A percentile compares a stretch with the other conserved stretches of the same genome.
phyloP scores from a whole-genome alignment of 2,329 filamentous ascomycete genomes.

The Phoma sp. region DNA sequence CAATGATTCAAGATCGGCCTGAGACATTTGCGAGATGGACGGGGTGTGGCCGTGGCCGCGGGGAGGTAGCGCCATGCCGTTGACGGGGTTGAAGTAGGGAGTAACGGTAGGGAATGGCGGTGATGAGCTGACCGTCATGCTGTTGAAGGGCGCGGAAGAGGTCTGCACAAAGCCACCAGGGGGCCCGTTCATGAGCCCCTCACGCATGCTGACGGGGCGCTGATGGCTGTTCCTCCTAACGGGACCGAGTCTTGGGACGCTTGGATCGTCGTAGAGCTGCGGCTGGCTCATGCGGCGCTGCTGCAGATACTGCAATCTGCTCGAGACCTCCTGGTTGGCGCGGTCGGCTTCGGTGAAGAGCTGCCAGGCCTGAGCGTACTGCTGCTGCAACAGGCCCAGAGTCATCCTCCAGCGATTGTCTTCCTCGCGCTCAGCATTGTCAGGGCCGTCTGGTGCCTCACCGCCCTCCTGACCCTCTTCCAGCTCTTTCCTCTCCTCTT shows the following conservation, averaged over 20 bases:
- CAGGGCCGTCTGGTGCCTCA: constrained; percentile 51
- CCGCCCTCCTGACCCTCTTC: constrained; percentile 53
- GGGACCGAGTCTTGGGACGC: constrained; percentile 38
- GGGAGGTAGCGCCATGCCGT: constrained; percentile 65
- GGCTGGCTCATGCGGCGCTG: constrained; percentile 50
- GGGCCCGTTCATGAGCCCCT: constrained; percentile 38
- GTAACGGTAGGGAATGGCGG: constrained; percentile 61
- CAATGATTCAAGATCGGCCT: constrained; percentile 68
- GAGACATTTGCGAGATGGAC: constrained; percentile 66
- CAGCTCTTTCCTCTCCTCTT: constrained; percentile 70
- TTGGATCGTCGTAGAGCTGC: constrained; percentile 46
- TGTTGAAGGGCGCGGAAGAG: constrained; percentile 56
- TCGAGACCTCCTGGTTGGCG: constrained; percentile 47
- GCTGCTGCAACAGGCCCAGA: constrained; percentile 61
- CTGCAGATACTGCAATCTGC: constrained; percentile 52
- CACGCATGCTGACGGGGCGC: constrained; percentile 50
- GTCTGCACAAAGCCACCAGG: constrained; percentile 46
- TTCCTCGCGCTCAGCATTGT: constrained; percentile 53
- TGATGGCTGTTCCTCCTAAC: constrained; percentile 52
- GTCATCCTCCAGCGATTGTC: constrained; percentile 65
- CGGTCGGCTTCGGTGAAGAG: constrained; percentile 47
- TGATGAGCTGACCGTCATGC: constrained; percentile 56
- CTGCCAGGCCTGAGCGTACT: constrained; percentile 51
- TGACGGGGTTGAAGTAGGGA: constrained; percentile 64
- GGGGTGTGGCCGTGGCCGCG: constrained; percentile 30